These are phyloP conservation scores for Chaetoceros muelleri DNA, from an alignment of 108 stramenopile genomes.

Conservation along the genomic window DNA sequence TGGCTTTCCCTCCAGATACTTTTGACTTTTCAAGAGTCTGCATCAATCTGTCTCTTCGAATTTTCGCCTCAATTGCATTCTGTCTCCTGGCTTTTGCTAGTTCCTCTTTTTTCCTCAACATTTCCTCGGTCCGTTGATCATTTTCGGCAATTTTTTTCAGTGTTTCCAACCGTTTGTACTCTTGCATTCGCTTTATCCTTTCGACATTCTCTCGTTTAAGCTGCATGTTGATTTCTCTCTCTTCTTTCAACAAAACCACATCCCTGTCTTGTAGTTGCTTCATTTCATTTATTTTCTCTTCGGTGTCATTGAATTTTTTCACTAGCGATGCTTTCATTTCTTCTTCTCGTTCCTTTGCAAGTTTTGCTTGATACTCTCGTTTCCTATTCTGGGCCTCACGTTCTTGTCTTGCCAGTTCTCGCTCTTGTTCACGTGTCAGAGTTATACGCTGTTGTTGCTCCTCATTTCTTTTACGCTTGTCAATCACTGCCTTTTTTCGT, in stretches of 20 bases:
- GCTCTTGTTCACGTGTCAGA: constrained; percentile 12
- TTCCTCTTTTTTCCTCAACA: constrained; percentile 27
- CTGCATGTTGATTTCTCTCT: constrained; percentile 34
- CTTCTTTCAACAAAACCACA: constrained; percentile 16
- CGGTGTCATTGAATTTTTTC: constrained; percentile 33
- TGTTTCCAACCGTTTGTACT: constrained; percentile 50
- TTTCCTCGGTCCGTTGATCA: constrained; percentile 31
- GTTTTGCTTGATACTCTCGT: constrained; percentile 9
- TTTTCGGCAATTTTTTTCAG: constrained; percentile 43
- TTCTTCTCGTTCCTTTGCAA: constrained; percentile 36
- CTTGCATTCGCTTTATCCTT: constrained; percentile 45
- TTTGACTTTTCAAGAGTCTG: constrained; percentile 5
- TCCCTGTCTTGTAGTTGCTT: constrained; percentile 9
- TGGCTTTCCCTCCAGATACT: background rate
- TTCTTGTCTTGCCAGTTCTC: constrained; percentile 19
- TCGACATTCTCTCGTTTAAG: constrained; percentile 62
- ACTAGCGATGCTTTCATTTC: constrained; percentile 26
- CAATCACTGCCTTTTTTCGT: constrained; percentile 19
- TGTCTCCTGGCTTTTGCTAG: constrained; percentile 1
- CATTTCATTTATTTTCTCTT: constrained; percentile 13
- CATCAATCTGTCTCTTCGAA: constrained; percentile 15
- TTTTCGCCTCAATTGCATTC: constrained; percentile 6
- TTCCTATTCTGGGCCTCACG: constrained; percentile 10
- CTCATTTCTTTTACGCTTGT: constrained; percentile 21
- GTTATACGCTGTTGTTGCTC: constrained; percentile 8